Percentiles rank a stretch among this genome's conserved stretches.
Conservation (phyloP, 768 basidiomycete species). For the Ephemerocybe angulata region DNA sequence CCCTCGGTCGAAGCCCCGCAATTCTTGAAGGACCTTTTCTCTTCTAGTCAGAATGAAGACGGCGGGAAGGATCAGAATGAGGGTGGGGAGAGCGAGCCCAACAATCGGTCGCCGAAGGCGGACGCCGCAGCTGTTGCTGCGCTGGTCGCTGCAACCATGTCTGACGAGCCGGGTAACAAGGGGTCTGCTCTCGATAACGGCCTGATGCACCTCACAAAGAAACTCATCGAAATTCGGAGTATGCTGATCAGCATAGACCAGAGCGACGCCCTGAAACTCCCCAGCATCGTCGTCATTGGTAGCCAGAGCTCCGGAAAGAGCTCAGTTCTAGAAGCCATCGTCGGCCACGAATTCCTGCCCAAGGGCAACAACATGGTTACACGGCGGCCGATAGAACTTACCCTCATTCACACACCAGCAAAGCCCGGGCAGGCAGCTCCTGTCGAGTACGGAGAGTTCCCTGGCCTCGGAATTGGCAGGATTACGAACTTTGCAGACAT, state of each 20-base stretch:
- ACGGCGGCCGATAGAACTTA: slow-evolving; percentile 95
- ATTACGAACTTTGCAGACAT: slow-evolving; percentile 90
- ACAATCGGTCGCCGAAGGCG: slow-evolving; percentile 45
- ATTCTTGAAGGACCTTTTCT: slow-evolving; percentile 66
- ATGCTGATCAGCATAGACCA: slow-evolving; percentile 97
- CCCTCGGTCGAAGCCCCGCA: slow-evolving; percentile 54
- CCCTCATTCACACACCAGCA: slow-evolving; percentile 86
- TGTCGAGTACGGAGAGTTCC: slow-evolving; percentile 92
- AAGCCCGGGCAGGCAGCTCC: slow-evolving; percentile 45
- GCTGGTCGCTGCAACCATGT: slow-evolving; percentile 73
- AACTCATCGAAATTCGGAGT: slow-evolving; percentile 91
- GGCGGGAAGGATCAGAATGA: slow-evolving; percentile 29
- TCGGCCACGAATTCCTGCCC: slow-evolving; percentile 96
- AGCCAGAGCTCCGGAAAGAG: slow-evolving; percentile 99
- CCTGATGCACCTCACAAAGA: slow-evolving; percentile 89
- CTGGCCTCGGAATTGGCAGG: slow-evolving; percentile 81
- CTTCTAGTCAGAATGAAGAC: slow-evolving; percentile 30
- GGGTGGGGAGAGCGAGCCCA: slow-evolving; percentile 24
- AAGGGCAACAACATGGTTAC: slow-evolving; percentile 99
- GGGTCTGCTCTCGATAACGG: slow-evolving; percentile 62
- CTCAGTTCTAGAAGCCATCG: slow-evolving; percentile 94
- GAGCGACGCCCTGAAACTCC: slow-evolving; percentile 88
- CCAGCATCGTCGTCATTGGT: slow-evolving; percentile 97
- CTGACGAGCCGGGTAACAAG: slow-evolving; percentile 57
- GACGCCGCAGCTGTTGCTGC: slow-evolving; percentile 68